Conservation (phyloP, 2,329 filamentous ascomycete genomes). For the Cladosporium colombiae region DNA sequence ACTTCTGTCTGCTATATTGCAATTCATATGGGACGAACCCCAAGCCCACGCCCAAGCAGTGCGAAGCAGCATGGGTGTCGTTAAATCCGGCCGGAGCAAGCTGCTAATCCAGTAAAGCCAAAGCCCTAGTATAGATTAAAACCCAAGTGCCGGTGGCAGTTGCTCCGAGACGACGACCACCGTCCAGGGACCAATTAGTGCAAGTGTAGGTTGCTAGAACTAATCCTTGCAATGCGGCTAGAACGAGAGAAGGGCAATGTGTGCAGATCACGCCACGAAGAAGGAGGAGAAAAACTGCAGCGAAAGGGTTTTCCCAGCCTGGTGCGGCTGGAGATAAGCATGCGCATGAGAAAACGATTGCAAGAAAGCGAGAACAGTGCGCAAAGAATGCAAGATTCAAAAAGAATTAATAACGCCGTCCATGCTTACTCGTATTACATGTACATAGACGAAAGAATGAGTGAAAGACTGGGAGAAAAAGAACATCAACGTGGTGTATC, state of each 20-base stretch:
- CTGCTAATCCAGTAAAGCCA: neutral
- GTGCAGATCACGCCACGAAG: neutral
- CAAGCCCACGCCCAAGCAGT: neutral
- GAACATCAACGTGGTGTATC: conserved; percentile 6
- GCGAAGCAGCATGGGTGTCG: neutral
- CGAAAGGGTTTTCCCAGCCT: neutral
- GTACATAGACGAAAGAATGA: neutral
- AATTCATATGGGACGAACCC: neutral
- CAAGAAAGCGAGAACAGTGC: no score
- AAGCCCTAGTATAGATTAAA: neutral
- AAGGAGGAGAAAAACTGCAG: neutral
- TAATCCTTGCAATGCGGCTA: neutral
- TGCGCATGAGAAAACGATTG: no score
- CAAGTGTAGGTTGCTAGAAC: neutral
- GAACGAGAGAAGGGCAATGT: neutral
- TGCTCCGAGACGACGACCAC: neutral
- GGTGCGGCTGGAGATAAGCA: neutral
- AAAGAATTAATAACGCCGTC: neutral
- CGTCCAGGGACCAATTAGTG: neutral
- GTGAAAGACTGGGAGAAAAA: neutral
- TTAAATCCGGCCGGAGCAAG: neutral
- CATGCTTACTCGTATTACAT: conserved; percentile 2
- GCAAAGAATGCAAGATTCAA: neutral
- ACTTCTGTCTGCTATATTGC: neutral
- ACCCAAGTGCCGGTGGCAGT: neutral